A percentile compares a stretch with the other conserved stretches of the same genome.
Evolutionary conservation across 2,329 filamentous ascomycete species (phyloP).

Genomic region (Plenodomus tracheiphilus): DNA sequence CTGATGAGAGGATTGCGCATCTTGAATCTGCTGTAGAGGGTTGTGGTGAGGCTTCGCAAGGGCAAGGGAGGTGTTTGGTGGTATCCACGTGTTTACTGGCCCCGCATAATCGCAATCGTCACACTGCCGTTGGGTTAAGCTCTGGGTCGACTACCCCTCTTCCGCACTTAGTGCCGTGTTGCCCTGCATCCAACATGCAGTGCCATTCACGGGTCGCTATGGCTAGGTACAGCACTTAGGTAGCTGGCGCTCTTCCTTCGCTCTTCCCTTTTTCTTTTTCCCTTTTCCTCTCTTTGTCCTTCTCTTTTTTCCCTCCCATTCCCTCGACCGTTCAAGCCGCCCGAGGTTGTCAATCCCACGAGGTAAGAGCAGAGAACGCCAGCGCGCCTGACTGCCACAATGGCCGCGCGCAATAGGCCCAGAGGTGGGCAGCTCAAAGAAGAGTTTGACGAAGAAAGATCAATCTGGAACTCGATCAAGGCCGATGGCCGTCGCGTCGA

Average conservation of each 20-base stretch:
- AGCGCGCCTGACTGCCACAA: slow-evolving; percentile 23
- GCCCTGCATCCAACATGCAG: slow-evolving; percentile 12
- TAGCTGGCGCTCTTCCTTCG: slow-evolving; percentile 9
- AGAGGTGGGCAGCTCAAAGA: slow-evolving; percentile 51
- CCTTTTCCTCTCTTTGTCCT: no score
- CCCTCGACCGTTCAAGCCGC: no score
- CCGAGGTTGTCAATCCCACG: slow-evolving; percentile 10
- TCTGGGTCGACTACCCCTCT: slow-evolving; percentile 21
- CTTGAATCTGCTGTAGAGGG: slow-evolving; percentile 10
- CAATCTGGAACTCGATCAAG: slow-evolving; percentile 54
- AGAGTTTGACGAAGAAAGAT: slow-evolving; percentile 55
- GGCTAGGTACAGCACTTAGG: no score
- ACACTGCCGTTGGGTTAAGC: slow-evolving; percentile 27
- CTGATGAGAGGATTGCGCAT: slow-evolving; percentile 74
- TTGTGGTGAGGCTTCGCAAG: neutral
- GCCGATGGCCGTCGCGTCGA: slow-evolving; percentile 52
- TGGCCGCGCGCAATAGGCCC: slow-evolving; percentile 52
- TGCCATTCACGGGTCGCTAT: neutral
- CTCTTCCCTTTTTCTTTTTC: no score
- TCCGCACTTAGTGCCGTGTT: slow-evolving; percentile 24
- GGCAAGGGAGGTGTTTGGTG: slow-evolving; percentile 15
- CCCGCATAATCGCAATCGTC: slow-evolving; percentile 15
- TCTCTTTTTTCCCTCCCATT: slow-evolving; percentile 1
- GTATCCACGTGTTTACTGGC: slow-evolving; percentile 14
- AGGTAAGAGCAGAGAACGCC: slow-evolving; percentile 11